Base-by-base conservation (phyloP, 805 yeast genomes). In the Wickerhamiella occidentalis region DNA sequence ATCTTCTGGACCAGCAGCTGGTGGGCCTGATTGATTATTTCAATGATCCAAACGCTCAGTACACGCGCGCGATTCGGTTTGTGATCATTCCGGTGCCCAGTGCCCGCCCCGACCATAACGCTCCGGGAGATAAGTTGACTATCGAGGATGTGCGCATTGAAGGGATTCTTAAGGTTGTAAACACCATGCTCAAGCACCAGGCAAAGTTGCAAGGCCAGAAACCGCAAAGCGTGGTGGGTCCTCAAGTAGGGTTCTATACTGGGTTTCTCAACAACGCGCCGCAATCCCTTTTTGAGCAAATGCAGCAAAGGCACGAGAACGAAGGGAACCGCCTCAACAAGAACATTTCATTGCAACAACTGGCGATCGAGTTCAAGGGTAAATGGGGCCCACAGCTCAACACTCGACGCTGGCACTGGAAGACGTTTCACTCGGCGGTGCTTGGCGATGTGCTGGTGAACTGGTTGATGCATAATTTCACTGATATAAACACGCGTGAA, bases 101-200 rank as follows among this genome's bases (percentile, higher is more conserved):
- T 25, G 43, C 23, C 8, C 19, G 21, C n/a, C 22, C 15, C 15
- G 43, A 36, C 22, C 25, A 38, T 19, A 40, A 4, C 3, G 35
- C 29, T 13, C 23, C 6, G 12, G 29, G 19, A 65, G 95, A 85
- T 56, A 72, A 73, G 22, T 68, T 88, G 46, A 75, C 78, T 0
- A 79, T 82, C 2, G 98, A 90, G 61, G 97, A 90, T 64, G 75
- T 83, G n/a, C 68, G 95, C 50, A 74, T 90, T n/a, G 97, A 90
- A 62, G 98, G 97, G 0, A 68, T 90, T 40, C 52, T 57, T 11
- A 52, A 53, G 8, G 44, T 56, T 6, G 59, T 57, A 21, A 37
- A 54, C 7, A 23, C 48, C 8, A 33, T 58, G 17, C 52, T 51
- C 23, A 53, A 55, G 23, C 48, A 52, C 37, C 51, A 58, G 21